These are phyloP conservation scores for Elasticomyces elasticus DNA, from an alignment of 495 filamentous ascomycete species.

Conservation along the genomic window DNA sequence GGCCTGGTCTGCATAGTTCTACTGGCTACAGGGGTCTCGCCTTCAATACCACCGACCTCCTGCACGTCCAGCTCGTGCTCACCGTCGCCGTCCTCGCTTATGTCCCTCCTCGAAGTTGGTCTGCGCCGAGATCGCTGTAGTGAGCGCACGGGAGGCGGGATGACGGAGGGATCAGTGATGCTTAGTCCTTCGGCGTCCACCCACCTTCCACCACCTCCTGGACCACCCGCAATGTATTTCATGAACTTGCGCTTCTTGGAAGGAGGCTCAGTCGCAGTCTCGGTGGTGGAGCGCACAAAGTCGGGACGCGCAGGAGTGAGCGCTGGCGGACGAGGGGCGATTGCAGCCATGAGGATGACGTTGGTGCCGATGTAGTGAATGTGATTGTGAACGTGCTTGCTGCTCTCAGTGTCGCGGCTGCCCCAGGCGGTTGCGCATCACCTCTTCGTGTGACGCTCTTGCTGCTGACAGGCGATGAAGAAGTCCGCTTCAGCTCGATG, in stretches of 20 bases:
- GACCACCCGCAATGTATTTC: conserved; percentile 32
- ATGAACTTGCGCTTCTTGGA: conserved; percentile 29
- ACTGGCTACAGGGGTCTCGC: conserved; percentile 31
- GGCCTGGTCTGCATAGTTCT: conserved; percentile 39
- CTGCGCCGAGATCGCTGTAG: background rate
- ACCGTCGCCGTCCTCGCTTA: background rate
- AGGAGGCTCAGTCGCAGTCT: conserved; percentile 3
- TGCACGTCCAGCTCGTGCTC: background rate
- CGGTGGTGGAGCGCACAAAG: background rate
- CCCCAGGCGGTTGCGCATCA: background rate
- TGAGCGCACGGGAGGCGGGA: conserved; percentile 4
- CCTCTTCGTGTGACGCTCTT: background rate
- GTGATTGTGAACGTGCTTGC: background rate
- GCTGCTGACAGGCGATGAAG: no score
- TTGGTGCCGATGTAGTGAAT: background rate
- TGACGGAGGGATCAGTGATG: conserved; percentile 10
- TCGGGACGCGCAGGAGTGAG: conserved; percentile 1
- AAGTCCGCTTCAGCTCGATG: no score
- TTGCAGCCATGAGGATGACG: background rate
- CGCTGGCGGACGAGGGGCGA: conserved; percentile 1
- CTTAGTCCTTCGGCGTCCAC: conserved; percentile 30
- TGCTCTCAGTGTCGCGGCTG: background rate
- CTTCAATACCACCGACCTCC: conserved; percentile 36
- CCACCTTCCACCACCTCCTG: conserved; percentile 34
- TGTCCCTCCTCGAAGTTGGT: background rate